phyloP scores from a whole-genome alignment of 805 yeast species.

The Candida insectalens region DNA sequence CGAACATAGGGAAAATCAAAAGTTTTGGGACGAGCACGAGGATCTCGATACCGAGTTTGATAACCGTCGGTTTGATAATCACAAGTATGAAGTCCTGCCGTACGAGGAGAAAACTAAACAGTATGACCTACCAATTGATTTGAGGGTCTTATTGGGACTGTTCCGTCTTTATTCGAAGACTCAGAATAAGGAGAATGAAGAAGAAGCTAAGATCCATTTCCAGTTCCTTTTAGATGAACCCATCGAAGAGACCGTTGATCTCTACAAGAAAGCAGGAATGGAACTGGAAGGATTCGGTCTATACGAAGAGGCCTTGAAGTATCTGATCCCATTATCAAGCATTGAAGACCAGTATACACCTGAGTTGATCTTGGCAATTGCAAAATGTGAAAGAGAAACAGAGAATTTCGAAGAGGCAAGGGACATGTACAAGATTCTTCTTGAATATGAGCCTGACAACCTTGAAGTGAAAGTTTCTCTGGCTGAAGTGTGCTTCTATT shows the following conservation, averaged over 20 bases:
- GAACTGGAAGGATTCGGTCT: conserved; percentile 60
- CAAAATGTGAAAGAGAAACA: conserved; percentile 66
- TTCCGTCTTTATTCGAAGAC: conserved; percentile 58
- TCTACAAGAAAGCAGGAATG: conserved; percentile 67
- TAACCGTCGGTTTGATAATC: conserved; percentile 44
- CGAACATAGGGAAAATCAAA: conserved; percentile 53
- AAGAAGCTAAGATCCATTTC: conserved; percentile 71
- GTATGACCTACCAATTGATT: conserved; percentile 71
- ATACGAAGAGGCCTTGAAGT: conserved; percentile 67
- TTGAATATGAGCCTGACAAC: conserved; percentile 50
- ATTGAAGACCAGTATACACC: conserved; percentile 41
- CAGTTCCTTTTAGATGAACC: conserved; percentile 42
- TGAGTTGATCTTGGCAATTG: conserved; percentile 52
- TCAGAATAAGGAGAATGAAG: conserved; percentile 27
- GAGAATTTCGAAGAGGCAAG: conserved; percentile 62
- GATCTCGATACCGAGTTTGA: conserved; percentile 80
- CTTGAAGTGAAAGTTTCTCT: conserved; percentile 67
- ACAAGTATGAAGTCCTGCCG: conserved; percentile 31
- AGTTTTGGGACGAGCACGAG: conserved; percentile 51
- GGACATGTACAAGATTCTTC: conserved; percentile 42
- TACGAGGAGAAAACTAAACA: conserved; percentile 29
- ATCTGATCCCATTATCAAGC: conserved; percentile 46
- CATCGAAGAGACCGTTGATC: conserved; percentile 57
- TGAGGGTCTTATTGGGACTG: conserved; percentile 70
- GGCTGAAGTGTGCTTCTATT: conserved; percentile 70